These are phyloP conservation scores for Polygonum aviculare DNA, from an alignment of 148 eudicot species.

Conservation along the genomic window DNA sequence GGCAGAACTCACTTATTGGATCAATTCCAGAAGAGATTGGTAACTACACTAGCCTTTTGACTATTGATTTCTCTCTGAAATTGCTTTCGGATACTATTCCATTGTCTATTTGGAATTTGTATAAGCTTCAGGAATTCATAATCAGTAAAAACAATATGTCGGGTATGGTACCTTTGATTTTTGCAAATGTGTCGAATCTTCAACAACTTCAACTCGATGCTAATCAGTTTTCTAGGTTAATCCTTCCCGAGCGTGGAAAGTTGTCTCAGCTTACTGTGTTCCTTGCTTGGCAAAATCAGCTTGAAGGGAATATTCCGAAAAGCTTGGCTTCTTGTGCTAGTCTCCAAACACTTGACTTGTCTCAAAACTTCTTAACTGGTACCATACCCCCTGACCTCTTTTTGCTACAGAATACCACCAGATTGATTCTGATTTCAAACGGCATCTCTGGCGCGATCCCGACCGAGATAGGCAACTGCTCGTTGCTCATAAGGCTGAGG, in stretches of 20 bases:
- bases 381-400: slow-evolving; percentile 45
- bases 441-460: slow-evolving; percentile 66
- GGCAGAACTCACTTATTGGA: slow-evolving; percentile 36
- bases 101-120: too few relatives aligned
- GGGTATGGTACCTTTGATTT: too few relatives aligned
- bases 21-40: slow-evolving; percentile 56
- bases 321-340: slow-evolving; percentile 38
- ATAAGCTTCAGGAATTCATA: too few relatives aligned
- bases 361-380: slow-evolving; percentile 63
- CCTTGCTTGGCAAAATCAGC: slow-evolving; percentile 52
- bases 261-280: slow-evolving; percentile 46
- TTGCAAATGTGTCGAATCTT: slow-evolving; percentile 1
- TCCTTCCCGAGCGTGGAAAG: slow-evolving; percentile 46
- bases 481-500: slow-evolving; percentile 42
- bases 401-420: slow-evolving; percentile 47
- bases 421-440: slow-evolving; percentile 58
- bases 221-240: slow-evolving; percentile 59
- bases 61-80: slow-evolving; percentile 59
- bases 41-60: slow-evolving; percentile 44
- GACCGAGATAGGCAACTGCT: slow-evolving; percentile 37
- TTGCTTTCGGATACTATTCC: slow-evolving; percentile 1
- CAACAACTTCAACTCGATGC: slow-evolving; percentile 58
- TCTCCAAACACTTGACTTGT: slow-evolving; percentile 58
- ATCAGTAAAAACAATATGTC: too few relatives aligned
- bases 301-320: slow-evolving; percentile 29